Percentiles rank a stretch among this genome's conserved stretches.
Evolutionary conservation across 148 eudicot species (phyloP).

Genomic region (Vaccinium corymbosum): DNA sequence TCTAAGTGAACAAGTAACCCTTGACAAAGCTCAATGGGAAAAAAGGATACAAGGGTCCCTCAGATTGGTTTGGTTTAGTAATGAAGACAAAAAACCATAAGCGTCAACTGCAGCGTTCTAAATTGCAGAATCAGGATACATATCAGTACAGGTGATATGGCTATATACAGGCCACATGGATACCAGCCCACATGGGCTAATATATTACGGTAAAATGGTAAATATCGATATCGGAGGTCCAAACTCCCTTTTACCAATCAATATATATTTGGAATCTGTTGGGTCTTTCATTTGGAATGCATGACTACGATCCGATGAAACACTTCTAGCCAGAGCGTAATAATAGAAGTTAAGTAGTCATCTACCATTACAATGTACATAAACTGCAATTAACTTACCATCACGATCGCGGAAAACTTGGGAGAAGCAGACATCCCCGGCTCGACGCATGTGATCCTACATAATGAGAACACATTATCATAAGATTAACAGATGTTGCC

Average conservation of each 20-base stretch:
- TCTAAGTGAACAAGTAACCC: too few relatives aligned
- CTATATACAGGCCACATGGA: background rate
- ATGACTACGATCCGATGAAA: background rate
- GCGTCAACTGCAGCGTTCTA: too few relatives aligned
- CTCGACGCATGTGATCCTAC: slow-evolving; percentile 95
- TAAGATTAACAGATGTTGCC: background rate
- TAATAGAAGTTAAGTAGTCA: background rate
- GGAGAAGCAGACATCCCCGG: slow-evolving; percentile 91
- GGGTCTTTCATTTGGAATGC: background rate
- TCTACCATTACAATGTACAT: background rate
- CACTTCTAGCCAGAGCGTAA: background rate
- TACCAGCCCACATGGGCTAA: background rate
- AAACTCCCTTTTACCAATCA: background rate
- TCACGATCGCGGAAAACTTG: slow-evolving; percentile 83
- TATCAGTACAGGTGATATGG: background rate
- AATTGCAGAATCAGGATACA: too few relatives aligned
- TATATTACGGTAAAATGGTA: too few relatives aligned
- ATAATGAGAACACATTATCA: background rate
- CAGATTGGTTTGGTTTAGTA: too few relatives aligned
- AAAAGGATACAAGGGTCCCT: too few relatives aligned
- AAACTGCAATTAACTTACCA: slow-evolving; percentile 35
- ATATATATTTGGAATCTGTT: background rate
- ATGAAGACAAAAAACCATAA: too few relatives aligned
- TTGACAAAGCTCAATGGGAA: too few relatives aligned
- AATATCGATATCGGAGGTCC: background rate